phyloP scores from a whole-genome alignment of 345 rosid genomes.

The Aethionema arabicum region DNA sequence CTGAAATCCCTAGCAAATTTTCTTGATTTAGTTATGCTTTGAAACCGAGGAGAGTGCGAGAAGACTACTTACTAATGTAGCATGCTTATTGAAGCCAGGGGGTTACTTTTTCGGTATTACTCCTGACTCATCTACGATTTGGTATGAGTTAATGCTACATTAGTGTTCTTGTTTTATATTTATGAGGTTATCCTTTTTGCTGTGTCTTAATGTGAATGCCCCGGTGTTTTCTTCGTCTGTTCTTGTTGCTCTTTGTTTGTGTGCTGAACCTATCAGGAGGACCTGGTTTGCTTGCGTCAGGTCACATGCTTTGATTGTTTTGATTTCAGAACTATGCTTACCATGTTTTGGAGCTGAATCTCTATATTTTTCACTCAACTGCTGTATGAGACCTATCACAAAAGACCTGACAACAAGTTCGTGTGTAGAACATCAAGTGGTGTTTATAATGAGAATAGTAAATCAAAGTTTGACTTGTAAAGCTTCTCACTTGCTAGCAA shows the following conservation, averaged over 20 bases:
- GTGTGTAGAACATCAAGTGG: constrained; percentile 1
- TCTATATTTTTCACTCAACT: background rate
- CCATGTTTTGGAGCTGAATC: background rate
- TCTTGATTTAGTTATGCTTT: constrained; percentile 65
- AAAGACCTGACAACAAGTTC: background rate
- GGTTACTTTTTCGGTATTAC: constrained; percentile 95
- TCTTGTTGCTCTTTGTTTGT: constrained; percentile 16
- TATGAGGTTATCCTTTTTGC: background rate
- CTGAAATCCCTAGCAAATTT: constrained; percentile 2
- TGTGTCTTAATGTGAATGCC: background rate
- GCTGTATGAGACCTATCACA: background rate
- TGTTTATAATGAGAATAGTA: background rate
- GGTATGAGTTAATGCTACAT: constrained; percentile 56
- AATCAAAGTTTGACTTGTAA: background rate
- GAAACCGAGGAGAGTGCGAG: constrained; percentile 93
- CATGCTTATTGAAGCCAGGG: constrained; percentile 85
- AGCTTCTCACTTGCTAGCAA: background rate
- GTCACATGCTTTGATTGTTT: background rate
- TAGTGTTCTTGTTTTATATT: constrained; percentile 18
- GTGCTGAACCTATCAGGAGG: background rate
- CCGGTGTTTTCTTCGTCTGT: background rate
- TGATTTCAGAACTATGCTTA: background rate
- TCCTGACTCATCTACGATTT: constrained; percentile 98
- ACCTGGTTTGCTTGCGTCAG: background rate
- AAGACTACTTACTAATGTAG: constrained; percentile 75